These are phyloP conservation scores for Lipomyces yamadae DNA, from an alignment of 805 yeast species.

Conservation along the genomic window DNA sequence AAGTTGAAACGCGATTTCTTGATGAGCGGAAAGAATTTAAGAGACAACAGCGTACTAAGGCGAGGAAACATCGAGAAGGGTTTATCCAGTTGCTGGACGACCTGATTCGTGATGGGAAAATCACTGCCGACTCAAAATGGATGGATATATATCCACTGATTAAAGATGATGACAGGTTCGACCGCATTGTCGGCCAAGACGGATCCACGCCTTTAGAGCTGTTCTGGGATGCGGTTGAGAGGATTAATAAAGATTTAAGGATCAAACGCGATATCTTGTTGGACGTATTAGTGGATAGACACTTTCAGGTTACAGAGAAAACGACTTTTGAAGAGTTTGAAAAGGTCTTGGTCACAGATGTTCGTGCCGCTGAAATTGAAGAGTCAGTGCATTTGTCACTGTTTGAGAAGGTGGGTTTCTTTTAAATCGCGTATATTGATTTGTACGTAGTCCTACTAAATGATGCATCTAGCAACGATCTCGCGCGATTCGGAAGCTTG, in stretches of 20 bases:
- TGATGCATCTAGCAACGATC: conserved; percentile 15
- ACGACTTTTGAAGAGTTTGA: conserved; percentile 38
- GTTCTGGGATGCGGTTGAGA: conserved; percentile 75
- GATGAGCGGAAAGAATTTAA: conserved; percentile 42
- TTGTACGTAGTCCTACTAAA: neutral
- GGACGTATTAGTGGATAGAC: conserved; percentile 52
- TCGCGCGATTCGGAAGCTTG: conserved; percentile 36
- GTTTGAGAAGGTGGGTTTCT: conserved; percentile 15
- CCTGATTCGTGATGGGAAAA: conserved; percentile 44
- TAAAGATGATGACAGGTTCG: conserved; percentile 61
- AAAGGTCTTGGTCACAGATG: conserved; percentile 37
- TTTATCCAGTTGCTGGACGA: conserved; percentile 57
- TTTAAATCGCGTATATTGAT: neutral
- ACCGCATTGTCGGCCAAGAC: conserved; percentile 67
- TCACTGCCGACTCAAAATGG: conserved; percentile 64
- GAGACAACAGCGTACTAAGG: conserved; percentile 56
- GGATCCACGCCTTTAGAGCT: conserved; percentile 81
- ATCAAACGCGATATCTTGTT: conserved; percentile 65
- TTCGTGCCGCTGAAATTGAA: conserved; percentile 31
- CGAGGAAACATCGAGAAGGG: conserved; percentile 67
- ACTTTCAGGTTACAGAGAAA: conserved; percentile 40
- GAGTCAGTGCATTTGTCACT: conserved; percentile 26
- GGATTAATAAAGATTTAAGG: conserved; percentile 58
- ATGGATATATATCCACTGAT: conserved; percentile 56
- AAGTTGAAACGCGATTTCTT: conserved; percentile 43